These are phyloP conservation scores for Alternaria brassicae DNA, from an alignment of 2,329 filamentous ascomycete species.

Conservation along the genomic window DNA sequence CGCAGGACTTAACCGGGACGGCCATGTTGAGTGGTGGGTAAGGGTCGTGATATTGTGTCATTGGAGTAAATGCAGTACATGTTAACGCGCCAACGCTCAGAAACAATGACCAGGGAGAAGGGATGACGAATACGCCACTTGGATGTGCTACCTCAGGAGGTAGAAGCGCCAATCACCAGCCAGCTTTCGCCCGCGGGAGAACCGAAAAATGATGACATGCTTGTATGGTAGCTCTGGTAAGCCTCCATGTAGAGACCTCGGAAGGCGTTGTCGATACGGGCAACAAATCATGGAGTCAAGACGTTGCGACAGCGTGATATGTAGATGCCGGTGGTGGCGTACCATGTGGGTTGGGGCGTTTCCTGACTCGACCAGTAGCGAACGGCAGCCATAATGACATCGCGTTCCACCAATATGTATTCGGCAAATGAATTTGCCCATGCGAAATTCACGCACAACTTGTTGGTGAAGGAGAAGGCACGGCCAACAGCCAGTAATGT, in stretches of 20 bases:
- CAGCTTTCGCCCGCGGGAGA: neutral
- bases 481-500: neutral
- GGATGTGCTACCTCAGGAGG: neutral
- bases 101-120: neutral
- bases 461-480: neutral
- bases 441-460: neutral
- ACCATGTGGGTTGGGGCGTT: constrained; percentile 13
- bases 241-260: neutral
- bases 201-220: neutral
- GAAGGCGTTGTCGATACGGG: constrained; percentile 11
- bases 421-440: constrained; percentile 7
- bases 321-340: constrained; percentile 22
- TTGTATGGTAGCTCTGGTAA: neutral
- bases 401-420: neutral
- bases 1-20: neutral
- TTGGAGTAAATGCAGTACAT: neutral
- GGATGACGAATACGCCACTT: constrained; percentile 3
- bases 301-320: constrained; percentile 1
- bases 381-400: constrained; percentile 19
- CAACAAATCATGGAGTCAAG: neutral
- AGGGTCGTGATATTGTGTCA: neutral
- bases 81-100: neutral
- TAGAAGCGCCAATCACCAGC: constrained; percentile 4
- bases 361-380: constrained; percentile 15
- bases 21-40: neutral